Percentiles rank a stretch among this genome's conserved stretches.
Conservation (phyloP, 73 alveolate species). For the Paraurostyla sp. region DNA sequence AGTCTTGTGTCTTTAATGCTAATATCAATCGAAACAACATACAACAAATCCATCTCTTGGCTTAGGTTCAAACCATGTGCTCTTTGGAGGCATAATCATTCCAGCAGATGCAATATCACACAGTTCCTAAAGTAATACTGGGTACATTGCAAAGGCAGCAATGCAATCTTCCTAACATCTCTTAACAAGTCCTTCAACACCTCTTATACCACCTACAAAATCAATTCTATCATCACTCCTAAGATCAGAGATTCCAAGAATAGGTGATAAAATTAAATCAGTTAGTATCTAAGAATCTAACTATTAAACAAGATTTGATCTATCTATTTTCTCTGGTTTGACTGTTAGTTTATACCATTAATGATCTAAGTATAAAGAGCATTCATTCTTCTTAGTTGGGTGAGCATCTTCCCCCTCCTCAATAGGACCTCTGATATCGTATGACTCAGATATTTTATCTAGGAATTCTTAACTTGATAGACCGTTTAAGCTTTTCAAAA, state of each 20-base stretch:
- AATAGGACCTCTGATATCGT: conserved; percentile 41
- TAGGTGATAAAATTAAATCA: conserved; percentile 53
- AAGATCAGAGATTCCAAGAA: conserved; percentile 71
- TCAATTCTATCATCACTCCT: conserved; percentile 77
- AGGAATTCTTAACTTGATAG: conserved; percentile 56
- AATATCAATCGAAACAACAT: conserved; percentile 56
- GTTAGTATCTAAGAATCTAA: conserved; percentile 72
- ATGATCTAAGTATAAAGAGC: conserved; percentile 58
- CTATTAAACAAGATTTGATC: conserved; percentile 48
- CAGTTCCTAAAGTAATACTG: conserved; percentile 68
- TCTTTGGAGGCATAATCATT: conserved; percentile 82
- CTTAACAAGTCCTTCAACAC: conserved; percentile 67
- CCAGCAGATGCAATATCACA: conserved; percentile 78
- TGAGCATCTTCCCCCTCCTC: conserved; percentile 36
- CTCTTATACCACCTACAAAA: conserved; percentile 82
- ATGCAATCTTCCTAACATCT: conserved; percentile 74
- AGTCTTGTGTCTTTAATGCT: too few relatives aligned
- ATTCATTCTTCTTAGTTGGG: conserved; percentile 56
- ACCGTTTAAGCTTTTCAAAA: conserved; percentile 72
- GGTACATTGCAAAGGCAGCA: conserved; percentile 80
- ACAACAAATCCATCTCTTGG: conserved; percentile 75
- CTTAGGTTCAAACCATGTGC: conserved; percentile 85
- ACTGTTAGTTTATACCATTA: conserved; percentile 68
- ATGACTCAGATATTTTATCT: neutral
- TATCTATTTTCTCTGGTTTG: conserved; percentile 61